phyloP scores from a whole-genome alignment of 2,329 filamentous ascomycete genomes.

The Bertia moriformis region DNA sequence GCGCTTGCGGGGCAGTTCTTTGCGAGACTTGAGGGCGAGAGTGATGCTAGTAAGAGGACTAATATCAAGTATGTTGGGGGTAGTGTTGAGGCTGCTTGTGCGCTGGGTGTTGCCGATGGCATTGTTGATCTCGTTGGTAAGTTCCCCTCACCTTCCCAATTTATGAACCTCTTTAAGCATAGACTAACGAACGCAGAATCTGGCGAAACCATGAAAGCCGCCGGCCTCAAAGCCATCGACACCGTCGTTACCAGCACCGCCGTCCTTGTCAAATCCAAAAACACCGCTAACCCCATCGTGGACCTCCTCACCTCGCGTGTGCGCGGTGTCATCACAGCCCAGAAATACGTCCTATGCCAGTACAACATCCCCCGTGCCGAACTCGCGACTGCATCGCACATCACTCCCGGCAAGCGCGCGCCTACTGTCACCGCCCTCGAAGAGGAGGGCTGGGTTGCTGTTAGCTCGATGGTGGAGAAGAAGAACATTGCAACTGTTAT shows the following conservation, averaged over 20 bases:
- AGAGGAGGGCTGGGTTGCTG: constrained; percentile 83
- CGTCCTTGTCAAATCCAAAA: constrained; percentile 80
- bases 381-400: constrained; percentile 52
- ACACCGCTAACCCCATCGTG: constrained; percentile 68
- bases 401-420: constrained; percentile 87
- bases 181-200: constrained; percentile 48
- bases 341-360: constrained; percentile 86
- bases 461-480: constrained; percentile 84
- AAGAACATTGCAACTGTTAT: constrained; percentile 73
- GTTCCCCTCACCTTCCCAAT: constrained; percentile 17
- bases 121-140: constrained; percentile 93
- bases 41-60: constrained; percentile 48
- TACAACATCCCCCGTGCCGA: constrained; percentile 74
- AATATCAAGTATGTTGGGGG: constrained; percentile 90
- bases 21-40: constrained; percentile 50
- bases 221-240: constrained; percentile 83
- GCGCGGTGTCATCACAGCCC: constrained; percentile 83
- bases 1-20: constrained; percentile 75
- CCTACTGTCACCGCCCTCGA: constrained; percentile 84
- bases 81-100: constrained; percentile 93
- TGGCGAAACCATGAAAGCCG: constrained; percentile 93
- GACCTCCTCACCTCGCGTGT: constrained; percentile 77
- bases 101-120: constrained; percentile 85
- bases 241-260: constrained; percentile 81
- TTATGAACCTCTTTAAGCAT: neutral